phyloP scores from a whole-genome alignment of 495 filamentous ascomycete genomes.

The Darksidea phi region DNA sequence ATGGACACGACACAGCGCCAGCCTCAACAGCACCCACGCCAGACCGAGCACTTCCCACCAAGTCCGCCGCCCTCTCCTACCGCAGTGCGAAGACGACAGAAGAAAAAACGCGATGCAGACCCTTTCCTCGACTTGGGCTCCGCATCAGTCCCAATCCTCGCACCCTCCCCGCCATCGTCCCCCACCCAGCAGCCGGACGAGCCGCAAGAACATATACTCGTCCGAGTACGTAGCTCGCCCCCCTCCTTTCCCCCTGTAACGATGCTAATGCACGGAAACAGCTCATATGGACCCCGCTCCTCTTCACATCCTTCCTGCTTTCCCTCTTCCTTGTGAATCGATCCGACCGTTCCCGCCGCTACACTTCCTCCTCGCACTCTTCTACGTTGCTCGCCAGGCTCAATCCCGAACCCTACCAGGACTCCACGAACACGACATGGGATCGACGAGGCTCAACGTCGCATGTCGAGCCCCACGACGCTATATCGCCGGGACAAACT shows the following conservation, averaged over 20 bases:
- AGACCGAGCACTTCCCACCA: conserved; percentile 8
- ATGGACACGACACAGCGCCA: no score
- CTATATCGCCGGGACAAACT: neutral
- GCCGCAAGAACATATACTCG: conserved; percentile 12
- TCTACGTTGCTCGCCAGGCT: conserved; percentile 30
- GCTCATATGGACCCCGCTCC: conserved; percentile 40
- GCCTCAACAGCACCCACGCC: no score
- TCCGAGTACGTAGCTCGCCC: neutral
- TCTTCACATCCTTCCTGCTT: conserved; percentile 43
- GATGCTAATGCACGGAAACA: conserved; percentile 17
- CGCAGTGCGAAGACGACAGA: conserved; percentile 8
- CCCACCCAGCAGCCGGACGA: conserved; percentile 5
- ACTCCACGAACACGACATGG: conserved; percentile 31
- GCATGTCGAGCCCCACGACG: conserved; percentile 8
- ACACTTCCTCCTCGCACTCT: conserved; percentile 17
- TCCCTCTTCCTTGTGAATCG: conserved; percentile 43
- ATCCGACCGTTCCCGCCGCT: conserved; percentile 38
- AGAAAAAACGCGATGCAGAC: conserved; percentile 20
- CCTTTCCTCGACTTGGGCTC: conserved; percentile 27
- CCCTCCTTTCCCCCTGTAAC: neutral
- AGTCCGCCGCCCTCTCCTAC: conserved; percentile 31
- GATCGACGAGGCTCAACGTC: neutral
- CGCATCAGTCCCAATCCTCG: neutral
- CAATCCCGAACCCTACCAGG: conserved; percentile 43
- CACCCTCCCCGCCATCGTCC: conserved; percentile 11